Evolutionary conservation across 306 rosid species (phyloP), one percentile per base, ranked within the genome.

Genomic region (Cicer cuneatum): DNA sequence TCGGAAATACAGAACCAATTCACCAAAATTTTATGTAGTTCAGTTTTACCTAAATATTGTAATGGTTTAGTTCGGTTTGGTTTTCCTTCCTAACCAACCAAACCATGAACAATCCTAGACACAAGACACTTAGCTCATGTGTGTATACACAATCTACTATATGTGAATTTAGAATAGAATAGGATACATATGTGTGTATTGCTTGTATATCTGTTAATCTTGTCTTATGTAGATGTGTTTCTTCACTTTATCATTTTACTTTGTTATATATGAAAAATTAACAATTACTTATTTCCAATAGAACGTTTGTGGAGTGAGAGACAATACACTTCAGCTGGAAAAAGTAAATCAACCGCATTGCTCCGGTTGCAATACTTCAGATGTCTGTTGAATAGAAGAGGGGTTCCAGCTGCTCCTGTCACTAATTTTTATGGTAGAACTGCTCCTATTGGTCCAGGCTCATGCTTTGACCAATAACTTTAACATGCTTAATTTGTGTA

Each of bases 291-390:
- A 47, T 76, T 66, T 69, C 7, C 12, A 43, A 19, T 78, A 91
- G 99, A 92, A 84, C 94, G 96, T 66, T 77, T 94, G 79, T 94
- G 99, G 97, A 90, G 97, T 82, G 76, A 5, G 37, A 90, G 79
- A 73, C 87, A 63, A 39, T 59, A 73, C 21, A 72, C 76, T 12
- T 62, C 94, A 4, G 19, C 61, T 1, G 75, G 76, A 75, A 86
- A 83, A 63, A 57, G 74, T 62, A 74, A 59, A 48, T 4, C 2
- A 39, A 80, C 88, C 5, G 92, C 86, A 7, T 69, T 91, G 16
- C 87, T 84, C 0, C 84, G 97, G 47, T 64, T 90, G 85, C 96
- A 88, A 5, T 84, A 95, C 90, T 95, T 95, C 84, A 83, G 98
- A 82, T 95, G 99, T 78, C 88, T 95, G 63, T 64, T 95, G 84